These are phyloP conservation scores for Cladorrhinum samala DNA, from an alignment of 495 filamentous ascomycete species.

Conservation along the genomic window DNA sequence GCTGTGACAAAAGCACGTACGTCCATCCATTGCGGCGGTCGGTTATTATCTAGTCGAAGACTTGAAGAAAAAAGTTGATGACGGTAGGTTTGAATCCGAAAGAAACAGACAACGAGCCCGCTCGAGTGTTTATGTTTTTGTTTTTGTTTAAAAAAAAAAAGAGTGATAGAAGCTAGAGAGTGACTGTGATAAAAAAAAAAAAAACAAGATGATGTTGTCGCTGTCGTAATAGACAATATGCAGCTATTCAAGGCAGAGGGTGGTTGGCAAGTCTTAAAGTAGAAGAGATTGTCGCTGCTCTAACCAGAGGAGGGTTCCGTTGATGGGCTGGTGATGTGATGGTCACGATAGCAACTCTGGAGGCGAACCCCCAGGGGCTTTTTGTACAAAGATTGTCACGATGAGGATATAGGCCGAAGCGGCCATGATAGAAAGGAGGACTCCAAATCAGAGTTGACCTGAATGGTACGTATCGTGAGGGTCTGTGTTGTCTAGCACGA, in stretches of 20 bases:
- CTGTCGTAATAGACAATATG: slow-evolving; percentile 1
- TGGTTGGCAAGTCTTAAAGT: slow-evolving; percentile 21
- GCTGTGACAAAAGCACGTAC: slow-evolving; percentile 18
- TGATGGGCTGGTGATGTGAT: slow-evolving; percentile 20
- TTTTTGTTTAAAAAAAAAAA: slow-evolving; percentile 1
- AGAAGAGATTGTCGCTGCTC: slow-evolving; percentile 27
- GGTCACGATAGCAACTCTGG: slow-evolving; percentile 3
- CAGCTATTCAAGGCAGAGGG: slow-evolving; percentile 16
- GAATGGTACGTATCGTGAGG: slow-evolving; percentile 12
- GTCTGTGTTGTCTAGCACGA: not conserved
- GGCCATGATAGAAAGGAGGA: slow-evolving; percentile 3
- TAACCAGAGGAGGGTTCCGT: slow-evolving; percentile 6
- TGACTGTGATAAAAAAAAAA: not conserved
- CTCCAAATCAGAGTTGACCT: slow-evolving; percentile 5
- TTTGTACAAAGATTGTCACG: slow-evolving; percentile 26
- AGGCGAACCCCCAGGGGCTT: slow-evolving; percentile 16
- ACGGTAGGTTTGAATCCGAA: not conserved
- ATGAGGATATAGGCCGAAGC: slow-evolving; percentile 10
- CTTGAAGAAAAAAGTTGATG: not conserved
- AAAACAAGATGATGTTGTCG: slow-evolving; percentile 1
- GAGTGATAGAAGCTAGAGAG: slow-evolving; percentile 4
- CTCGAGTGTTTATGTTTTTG: not conserved
- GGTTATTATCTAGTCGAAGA: not conserved
- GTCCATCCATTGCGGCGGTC: slow-evolving; percentile 28
- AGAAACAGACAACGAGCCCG: not conserved